Percentiles rank a stretch among this genome's conserved stretches.
These are phyloP conservation scores for Lepidopterella palustris DNA, from an alignment of 495 filamentous ascomycete genomes.

Conservation along the genomic window DNA sequence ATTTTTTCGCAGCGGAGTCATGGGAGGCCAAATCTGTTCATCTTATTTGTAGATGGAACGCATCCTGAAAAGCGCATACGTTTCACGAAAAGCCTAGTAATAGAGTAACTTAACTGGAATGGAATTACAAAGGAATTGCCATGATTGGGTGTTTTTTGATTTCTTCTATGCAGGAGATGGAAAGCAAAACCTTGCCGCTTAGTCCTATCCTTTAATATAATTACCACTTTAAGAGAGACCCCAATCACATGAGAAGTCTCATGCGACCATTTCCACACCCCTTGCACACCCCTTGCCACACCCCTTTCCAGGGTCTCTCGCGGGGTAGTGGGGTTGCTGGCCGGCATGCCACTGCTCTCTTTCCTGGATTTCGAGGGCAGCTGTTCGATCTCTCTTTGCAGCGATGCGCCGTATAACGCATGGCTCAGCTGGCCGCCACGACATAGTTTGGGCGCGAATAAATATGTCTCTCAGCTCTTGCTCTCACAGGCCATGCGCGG, in stretches of 20 bases:
- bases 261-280: background rate
- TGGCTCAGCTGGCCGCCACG: background rate
- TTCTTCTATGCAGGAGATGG: too few relatives aligned
- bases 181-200: too few relatives aligned
- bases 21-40: background rate
- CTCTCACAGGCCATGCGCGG: background rate
- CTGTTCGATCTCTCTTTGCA: background rate
- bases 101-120: too few relatives aligned
- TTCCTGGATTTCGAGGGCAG: too few relatives aligned
- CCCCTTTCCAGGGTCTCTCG: background rate
- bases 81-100: too few relatives aligned
- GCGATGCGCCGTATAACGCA: background rate
- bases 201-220: background rate
- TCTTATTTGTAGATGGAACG: too few relatives aligned
- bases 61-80: too few relatives aligned
- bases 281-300: background rate
- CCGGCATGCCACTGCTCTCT: background rate
- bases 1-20: background rate
- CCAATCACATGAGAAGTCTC: background rate
- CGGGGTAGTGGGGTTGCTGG: background rate
- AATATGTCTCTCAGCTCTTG: too few relatives aligned
- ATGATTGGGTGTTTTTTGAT: too few relatives aligned
- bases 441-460: too few relatives aligned
- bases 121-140: too few relatives aligned
- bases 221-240: slow-evolving; percentile 1